A percentile compares a stretch with the other conserved stretches of the same genome.
Conservation (phyloP, 106 monocot species). For the Vanilla planifolia region DNA sequence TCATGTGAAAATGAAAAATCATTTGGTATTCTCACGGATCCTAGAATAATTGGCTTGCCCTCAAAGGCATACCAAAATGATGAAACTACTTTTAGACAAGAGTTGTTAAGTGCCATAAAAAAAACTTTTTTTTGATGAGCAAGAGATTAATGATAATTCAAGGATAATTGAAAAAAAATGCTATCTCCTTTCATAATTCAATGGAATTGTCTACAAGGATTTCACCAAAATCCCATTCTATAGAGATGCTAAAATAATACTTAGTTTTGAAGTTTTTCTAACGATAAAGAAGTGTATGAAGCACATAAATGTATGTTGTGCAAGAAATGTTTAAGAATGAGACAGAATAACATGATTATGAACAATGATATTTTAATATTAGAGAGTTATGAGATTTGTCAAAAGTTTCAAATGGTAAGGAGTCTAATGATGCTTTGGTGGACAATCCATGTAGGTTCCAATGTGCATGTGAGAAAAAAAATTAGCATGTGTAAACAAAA, state of each 20-base stretch:
- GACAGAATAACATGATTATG: not conserved
- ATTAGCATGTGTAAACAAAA: slow-evolving; percentile 16
- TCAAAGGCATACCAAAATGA: slow-evolving; percentile 4
- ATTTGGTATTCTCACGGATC: not conserved
- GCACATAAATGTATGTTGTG: not conserved
- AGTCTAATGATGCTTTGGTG: not conserved
- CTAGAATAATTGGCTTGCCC: slow-evolving; percentile 3
- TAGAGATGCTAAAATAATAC: slow-evolving; percentile 4
- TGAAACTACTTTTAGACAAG: not conserved
- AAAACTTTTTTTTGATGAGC: slow-evolving; percentile 3
- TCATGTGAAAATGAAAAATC: not conserved
- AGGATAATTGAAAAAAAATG: not conserved
- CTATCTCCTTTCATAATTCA: too few relatives aligned
- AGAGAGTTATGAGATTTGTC: not conserved
- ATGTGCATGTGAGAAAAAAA: slow-evolving; percentile 6
- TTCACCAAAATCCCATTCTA: not conserved
- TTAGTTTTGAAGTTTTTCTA: not conserved
- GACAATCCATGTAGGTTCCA: not conserved
- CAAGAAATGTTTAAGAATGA: not conserved
- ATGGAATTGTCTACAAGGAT: not conserved
- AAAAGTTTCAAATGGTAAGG: not conserved
- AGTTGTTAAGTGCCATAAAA: not conserved
- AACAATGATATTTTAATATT: not conserved
- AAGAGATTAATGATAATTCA: slow-evolving; percentile 1
- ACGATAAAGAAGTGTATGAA: not conserved